Base-by-base conservation (phyloP, 1,284 basidiomycete species). In the Malassezia brasiliensis region DNA sequence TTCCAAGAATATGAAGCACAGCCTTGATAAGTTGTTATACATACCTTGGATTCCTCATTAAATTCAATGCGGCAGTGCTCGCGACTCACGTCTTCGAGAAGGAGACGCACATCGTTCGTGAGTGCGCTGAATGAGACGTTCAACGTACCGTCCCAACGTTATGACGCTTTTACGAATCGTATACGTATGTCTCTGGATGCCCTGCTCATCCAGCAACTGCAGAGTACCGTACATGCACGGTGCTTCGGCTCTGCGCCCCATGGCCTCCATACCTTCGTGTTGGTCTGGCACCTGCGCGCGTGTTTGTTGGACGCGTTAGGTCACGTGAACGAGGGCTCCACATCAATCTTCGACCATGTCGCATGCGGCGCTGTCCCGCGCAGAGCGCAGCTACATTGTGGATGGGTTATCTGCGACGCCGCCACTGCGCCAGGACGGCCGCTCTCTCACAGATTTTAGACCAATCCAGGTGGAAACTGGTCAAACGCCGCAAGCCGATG, bases 341-440 rank as follows among this genome's bases (percentile, higher is more conserved):
- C 36, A 9, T 25, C 45, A 20, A 9, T 37, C 48, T 40, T 28
- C 38, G 19, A 38, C 31, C 30, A 67, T 69, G 65, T 51, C 65
- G 1, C 62, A 62, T 10, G 63, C 64, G 6, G 47, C 62, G 8
- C 61, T 72, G 14, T 72, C 69, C n/a, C 58, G 57, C 22, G 61
- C 69, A 9, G 66, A 72, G 32, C 60, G 56, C 44, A 62, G 61
- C 53, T 70, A 64, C 49, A 63, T 70, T 42, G 56, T 67, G 22
- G 49, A 66, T 31, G 69, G 68, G 1, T 60, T 72, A 20, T 54
- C 60, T 3, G 57, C 62, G 9, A 36, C 59, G 28, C 62, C 65
- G 44, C 59, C 68, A 17, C 62, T 64, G 45, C 53, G 69, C 6
- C 56, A 57, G n/a, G 68, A 72, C 34, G 62, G 61, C 17, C 53